Base-by-base conservation (phyloP, 805 yeast species). In the Candida lessepsii region DNA sequence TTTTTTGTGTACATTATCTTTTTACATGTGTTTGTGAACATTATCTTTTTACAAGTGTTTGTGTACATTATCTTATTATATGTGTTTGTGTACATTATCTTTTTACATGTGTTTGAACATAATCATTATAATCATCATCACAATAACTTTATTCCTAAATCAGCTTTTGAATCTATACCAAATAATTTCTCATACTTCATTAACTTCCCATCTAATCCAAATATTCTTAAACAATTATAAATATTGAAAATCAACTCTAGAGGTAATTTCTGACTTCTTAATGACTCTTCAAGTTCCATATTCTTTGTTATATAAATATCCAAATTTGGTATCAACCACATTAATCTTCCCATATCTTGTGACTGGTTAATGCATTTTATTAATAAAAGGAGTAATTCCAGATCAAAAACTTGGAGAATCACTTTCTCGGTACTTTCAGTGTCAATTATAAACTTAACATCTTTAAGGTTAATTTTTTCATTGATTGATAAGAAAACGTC, bases 311-410 rank as follows among this genome's bases (percentile, higher is more conserved):
- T 14, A 23, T 27, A 60, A 11, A 42, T 34, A 42, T 64, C 68
- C 29, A 64, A 48, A 41, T 60, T 56, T 3, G 68, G 70, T n/a
- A 58, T 49, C 14, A 63, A 37, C 70, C 70, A 64, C 54, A 62
- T 49, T 20, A 63, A 45, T 29, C 70, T 42, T 3, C 68, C 68
- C 37, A 52, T 36, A 39, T 64, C 70, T 20, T 56, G 51, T 4
- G 67, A 53, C 27, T 49, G 45, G 9, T 47, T 35, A 24, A 60
- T 51, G 2, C 58, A 58, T 26, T 49, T 40, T 5, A 64, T 29
- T 11, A 61, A 31, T 4, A 60, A 34, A 17, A 48, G 46, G 35
- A 63, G 40, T 15, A 63, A 37, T 4, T 48, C 46, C 23, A 51
- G 50, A 11, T 50, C 49, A 37, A 63, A 58, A 3, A 62, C 36